Evolutionary conservation across 768 basidiomycete genomes (phyloP), one percentile per base, ranked within the genome.

Genomic region (Boletus huronensis): DNA sequence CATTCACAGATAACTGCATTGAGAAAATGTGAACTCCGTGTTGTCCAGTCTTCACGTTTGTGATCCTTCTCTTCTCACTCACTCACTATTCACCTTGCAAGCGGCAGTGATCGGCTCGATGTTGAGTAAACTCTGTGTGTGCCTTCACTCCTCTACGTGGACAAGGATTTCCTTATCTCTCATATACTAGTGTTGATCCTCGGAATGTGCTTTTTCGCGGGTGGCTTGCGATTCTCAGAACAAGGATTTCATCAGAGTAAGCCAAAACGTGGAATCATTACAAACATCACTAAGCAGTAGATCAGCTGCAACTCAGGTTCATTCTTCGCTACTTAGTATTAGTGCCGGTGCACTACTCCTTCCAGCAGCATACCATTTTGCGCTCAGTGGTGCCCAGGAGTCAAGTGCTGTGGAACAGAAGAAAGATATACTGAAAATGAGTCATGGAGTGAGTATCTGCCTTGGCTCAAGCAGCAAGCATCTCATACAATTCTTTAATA

Each of bases 121-220:
- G 67, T 71, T 95, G 36, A 88, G 85, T 64, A 93, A 90, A 73
- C 78, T 90, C 39, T 70, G 82, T 83, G 52, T 19, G 81, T 74
- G 34, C 17, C 25, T 19, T 35, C 41, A 4, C 9, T 46, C 16
- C 17, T 48, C 25, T 35, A 59, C 55, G 21, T 54, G 11, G 17
- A 34, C 8, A 14, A 31, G 5, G 14, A 19, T 48, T 23, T 13
- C 13, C 54, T 63, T 31, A 70, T 46, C 9, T 39, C 26, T 23
- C 39, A 48, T 48, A 16, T 16, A 21, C 16, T 47, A 88, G 87
- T 92, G 32, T 78, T 94, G 47, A 84, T 93, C 17, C 77, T 93
- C 29, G 91, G 91, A 46, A 91, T 93, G 91, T 92, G 90, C 64
- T 93, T 93, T 73, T 92, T 93, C 60, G 89, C 87, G 21, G 90